Evolutionary conservation across 805 yeast genomes (phyloP).

Genomic region (Saccharomycopsis babjevae): DNA sequence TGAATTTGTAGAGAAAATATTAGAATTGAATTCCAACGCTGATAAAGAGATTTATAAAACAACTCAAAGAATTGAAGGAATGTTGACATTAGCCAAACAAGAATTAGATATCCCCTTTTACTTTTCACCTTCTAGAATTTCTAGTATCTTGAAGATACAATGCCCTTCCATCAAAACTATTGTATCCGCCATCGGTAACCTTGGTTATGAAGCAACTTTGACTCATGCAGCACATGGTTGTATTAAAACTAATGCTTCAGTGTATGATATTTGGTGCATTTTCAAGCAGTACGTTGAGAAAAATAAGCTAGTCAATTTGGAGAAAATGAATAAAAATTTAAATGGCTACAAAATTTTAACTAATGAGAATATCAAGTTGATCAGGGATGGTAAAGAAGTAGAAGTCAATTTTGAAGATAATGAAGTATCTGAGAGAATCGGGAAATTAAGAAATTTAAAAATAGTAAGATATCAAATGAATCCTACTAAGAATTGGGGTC

Average conservation of each 20-base stretch:
- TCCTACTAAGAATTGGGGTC: conserved; percentile 97
- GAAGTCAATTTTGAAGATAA: conserved; percentile 51
- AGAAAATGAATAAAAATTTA: conserved; percentile 37
- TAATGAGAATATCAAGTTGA: conserved; percentile 28
- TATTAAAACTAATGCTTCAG: conserved; percentile 84
- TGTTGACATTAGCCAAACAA: conserved; percentile 72
- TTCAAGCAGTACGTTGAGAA: conserved; percentile 51
- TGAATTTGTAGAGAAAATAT: conserved; percentile 54
- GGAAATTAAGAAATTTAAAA: conserved; percentile 59
- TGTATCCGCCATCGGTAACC: conserved; percentile 72
- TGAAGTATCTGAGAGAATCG: conserved; percentile 46
- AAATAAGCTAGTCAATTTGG: conserved; percentile 30
- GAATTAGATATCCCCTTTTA: conserved; percentile 72
- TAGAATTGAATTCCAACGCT: conserved; percentile 34
- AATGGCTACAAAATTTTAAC: conserved; percentile 50
- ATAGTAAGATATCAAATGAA: conserved; percentile 84
- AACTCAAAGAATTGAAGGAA: conserved; percentile 75
- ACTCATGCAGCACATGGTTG: conserved; percentile 86
- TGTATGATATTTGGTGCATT: conserved; percentile 66
- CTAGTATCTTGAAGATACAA: conserved; percentile 68
- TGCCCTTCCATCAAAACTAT: conserved; percentile 70
- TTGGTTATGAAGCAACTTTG: conserved; percentile 72
- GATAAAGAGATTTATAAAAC: conserved; percentile 55
- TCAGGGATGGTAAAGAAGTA: conserved; percentile 23
- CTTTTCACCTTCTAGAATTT: conserved; percentile 66